Base-by-base conservation (phyloP, 306 rosid species). In the Prunus mume region DNA sequence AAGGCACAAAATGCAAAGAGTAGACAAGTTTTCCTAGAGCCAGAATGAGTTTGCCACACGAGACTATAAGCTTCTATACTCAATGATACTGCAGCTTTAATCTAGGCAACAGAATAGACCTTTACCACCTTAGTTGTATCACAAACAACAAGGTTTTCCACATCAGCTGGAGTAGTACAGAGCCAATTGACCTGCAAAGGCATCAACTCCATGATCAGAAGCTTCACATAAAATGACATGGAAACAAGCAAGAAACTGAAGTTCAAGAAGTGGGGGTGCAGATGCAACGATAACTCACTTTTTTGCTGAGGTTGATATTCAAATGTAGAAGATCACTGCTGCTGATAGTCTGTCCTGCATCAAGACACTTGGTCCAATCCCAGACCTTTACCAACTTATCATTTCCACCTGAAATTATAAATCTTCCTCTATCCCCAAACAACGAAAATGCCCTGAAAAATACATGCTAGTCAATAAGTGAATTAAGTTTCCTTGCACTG, bases 401-500 rank as follows among this genome's bases (percentile, higher is more conserved):
- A 46, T 94, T 89, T 76, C 96, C 98, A 18, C 98, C 96, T 6
- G 97, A 94, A 75, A 94, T 71, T 83, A 94, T 78, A 84, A 85
- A 92, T 66, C 87, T 92, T 71, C 98, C 97, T 77, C 82, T 90
- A 81, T 90, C 95, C 73, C 97, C 98, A 69, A 92, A 92, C 79
- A 78, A 66, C 4, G 95, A 92, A 84, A 95, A 92, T 45, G 88
- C 79, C 97, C 98, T 92, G 92, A 82, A 78, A 24, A 84, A 38
- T 70, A 57, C 41, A 41, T 52, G 54, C 47, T 71, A 30, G 84
- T 87, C 81, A 87, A 76, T 54, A 73, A 55, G 71, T 49, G 70
- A 80, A 3, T 75, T 57, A 52, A 12, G 62, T 76, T 72, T 55
- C 18, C 32, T 45, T 56, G 74, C 46, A 71, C 51, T 69, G 78